Percentiles rank a stretch among this genome's conserved stretches.
Evolutionary conservation across 768 basidiomycete species (phyloP).

Genomic region (Collybia nuda): DNA sequence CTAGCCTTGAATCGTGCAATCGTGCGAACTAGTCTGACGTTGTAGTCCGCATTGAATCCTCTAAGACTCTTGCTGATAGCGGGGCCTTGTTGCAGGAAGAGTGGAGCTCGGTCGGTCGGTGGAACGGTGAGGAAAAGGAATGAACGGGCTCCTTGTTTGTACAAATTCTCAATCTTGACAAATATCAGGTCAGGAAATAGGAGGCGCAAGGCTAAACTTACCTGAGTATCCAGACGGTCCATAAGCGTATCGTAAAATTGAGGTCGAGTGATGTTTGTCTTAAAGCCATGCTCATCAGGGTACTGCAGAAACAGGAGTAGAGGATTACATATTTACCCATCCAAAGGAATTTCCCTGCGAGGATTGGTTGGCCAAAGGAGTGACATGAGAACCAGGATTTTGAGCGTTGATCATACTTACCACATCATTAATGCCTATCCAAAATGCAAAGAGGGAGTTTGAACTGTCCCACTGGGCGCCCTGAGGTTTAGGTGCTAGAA

Average conservation of each 20-base stretch:
- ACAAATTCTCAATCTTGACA: slow-evolving; percentile 45
- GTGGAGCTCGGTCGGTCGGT: slow-evolving; percentile 54
- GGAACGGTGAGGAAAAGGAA: slow-evolving; percentile 67
- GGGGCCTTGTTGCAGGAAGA: slow-evolving; percentile 38
- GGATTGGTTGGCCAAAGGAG: too few relatives aligned
- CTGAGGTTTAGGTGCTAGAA: slow-evolving; percentile 40
- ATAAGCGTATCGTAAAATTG: slow-evolving; percentile 34
- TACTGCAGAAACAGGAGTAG: not conserved
- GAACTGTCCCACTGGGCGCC: slow-evolving; percentile 49
- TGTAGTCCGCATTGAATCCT: slow-evolving; percentile 46
- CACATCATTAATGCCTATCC: slow-evolving; percentile 70
- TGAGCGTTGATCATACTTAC: slow-evolving; percentile 28
- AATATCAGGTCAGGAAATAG: not conserved
- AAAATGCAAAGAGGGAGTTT: slow-evolving; percentile 58
- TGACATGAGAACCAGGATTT: too few relatives aligned
- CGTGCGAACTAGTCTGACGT: slow-evolving; percentile 39
- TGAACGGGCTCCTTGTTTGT: slow-evolving; percentile 49
- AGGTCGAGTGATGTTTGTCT: slow-evolving; percentile 36
- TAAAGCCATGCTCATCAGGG: not conserved
- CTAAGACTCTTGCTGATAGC: slow-evolving; percentile 33
- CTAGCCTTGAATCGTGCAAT: slow-evolving; percentile 37
- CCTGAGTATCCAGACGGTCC: slow-evolving; percentile 32
- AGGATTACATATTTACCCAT: slow-evolving; percentile 33
- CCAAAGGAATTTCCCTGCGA: slow-evolving; percentile 47
- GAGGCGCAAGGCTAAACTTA: slow-evolving; percentile 9